Evolutionary conservation across 129 eudicot genomes (phyloP).

Genomic region (Pittosporum tobira): DNA sequence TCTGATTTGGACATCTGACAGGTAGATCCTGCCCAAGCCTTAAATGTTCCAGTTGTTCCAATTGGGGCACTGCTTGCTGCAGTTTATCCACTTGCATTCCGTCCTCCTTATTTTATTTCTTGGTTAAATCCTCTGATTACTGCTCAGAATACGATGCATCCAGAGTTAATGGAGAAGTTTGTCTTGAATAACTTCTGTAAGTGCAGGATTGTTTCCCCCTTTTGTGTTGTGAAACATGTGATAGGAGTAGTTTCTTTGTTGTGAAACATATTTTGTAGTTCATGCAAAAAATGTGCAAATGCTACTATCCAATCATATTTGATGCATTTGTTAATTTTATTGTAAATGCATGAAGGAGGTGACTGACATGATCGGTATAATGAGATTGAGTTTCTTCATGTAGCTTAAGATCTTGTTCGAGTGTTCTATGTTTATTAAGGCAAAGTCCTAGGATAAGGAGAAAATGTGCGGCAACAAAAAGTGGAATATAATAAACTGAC

Average conservation of each 20-base stretch:
- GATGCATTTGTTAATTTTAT: background rate
- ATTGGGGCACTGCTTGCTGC: conserved; percentile 63
- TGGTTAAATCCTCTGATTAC: conserved; percentile 65
- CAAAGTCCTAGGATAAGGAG: too few species aligned
- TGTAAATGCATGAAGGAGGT: too few species aligned
- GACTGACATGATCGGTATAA: too few species aligned
- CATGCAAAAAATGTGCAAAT: background rate
- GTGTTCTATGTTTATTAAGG: too few species aligned
- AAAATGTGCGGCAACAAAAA: too few species aligned
- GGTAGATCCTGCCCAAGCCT: conserved; percentile 64
- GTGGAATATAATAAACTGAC: too few species aligned
- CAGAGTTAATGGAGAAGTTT: conserved; percentile 65
- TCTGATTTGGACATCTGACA: conserved; percentile 17
- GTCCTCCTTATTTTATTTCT: conserved; percentile 63
- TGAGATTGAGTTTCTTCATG: too few species aligned
- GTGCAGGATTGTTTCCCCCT: conserved; percentile 15
- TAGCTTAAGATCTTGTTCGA: too few species aligned
- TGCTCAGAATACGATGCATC: conserved; percentile 59
- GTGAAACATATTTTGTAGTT: background rate
- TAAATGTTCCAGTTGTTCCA: conserved; percentile 58
- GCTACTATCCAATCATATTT: background rate
- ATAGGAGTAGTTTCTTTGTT: background rate
- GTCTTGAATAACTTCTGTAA: conserved; percentile 63
- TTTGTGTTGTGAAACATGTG: too few species aligned
- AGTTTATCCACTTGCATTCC: conserved; percentile 64